phyloP scores from a whole-genome alignment of 1,139 yeast genomes.

The Magnusiomyces suaveolens region DNA sequence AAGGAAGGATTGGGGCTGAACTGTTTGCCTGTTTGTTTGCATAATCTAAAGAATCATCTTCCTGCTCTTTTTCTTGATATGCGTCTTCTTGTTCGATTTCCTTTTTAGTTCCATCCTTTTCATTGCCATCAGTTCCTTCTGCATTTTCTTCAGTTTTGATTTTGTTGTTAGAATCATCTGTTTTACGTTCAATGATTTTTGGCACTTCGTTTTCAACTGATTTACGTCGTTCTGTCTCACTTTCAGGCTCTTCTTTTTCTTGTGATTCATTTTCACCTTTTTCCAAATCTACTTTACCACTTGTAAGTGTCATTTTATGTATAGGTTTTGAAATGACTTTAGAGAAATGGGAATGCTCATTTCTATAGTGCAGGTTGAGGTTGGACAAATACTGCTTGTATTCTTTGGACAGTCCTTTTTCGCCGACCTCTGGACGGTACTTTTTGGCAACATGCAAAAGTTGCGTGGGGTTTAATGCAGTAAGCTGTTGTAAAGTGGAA shows the following conservation, averaged over 20 bases:
- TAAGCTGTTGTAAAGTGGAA: constrained; percentile 37
- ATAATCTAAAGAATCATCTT: constrained; percentile 14
- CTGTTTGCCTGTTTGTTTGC: constrained; percentile 12
- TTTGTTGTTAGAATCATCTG: constrained; percentile 8
- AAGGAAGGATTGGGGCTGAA: constrained; percentile 10
- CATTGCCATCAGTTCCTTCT: neutral
- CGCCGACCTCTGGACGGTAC: constrained; percentile 80
- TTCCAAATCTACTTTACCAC: constrained; percentile 7
- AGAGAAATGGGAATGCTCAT: constrained; percentile 20
- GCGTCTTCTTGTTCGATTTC: constrained; percentile 1
- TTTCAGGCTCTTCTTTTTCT: constrained; percentile 12
- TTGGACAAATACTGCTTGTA: constrained; percentile 30
- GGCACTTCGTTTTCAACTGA: constrained; percentile 1
- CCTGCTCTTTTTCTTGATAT: neutral
- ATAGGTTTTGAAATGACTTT: constrained; percentile 11
- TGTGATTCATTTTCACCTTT: constrained; percentile 4
- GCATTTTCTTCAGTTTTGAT: constrained; percentile 5
- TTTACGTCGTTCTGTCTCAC: constrained; percentile 7
- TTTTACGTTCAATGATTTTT: neutral
- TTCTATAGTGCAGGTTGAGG: constrained; percentile 26
- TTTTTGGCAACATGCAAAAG: constrained; percentile 60
- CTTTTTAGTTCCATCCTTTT: neutral
- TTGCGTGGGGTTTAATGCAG: constrained; percentile 57
- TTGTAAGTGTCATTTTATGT: constrained; percentile 9
- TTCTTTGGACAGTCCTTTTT: constrained; percentile 37